phyloP scores from a whole-genome alignment of 331 rosid species.

The Acacia concinna region DNA sequence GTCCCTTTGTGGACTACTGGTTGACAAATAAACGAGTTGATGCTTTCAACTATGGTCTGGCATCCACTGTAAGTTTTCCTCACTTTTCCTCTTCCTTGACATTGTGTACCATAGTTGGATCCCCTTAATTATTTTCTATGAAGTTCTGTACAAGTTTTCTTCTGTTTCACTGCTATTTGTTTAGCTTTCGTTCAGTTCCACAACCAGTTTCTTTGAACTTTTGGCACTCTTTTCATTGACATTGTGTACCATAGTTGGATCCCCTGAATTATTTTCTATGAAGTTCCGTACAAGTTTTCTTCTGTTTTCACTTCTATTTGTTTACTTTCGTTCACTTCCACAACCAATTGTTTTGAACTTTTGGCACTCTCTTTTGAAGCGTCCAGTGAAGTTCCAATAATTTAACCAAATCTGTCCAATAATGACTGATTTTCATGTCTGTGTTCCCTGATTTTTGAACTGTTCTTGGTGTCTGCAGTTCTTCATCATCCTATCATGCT shows the following conservation, averaged over 20 bases:
- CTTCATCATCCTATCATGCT: constrained; percentile 80
- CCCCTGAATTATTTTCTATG: not conserved
- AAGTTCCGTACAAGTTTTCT: not conserved
- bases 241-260: too few relatives aligned
- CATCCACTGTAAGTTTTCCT: constrained; percentile 61
- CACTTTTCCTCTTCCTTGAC: not conserved
- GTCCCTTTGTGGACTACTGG: constrained; percentile 91
- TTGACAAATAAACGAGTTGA: constrained; percentile 72
- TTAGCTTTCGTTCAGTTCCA: not conserved
- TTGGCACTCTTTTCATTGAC: not conserved
- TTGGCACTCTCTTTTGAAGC: not conserved
- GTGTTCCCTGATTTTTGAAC: constrained; percentile 21
- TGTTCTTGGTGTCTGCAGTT: constrained; percentile 51
- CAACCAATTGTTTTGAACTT: constrained; percentile 23
- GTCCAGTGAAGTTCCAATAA: constrained; percentile 4
- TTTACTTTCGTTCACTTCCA: constrained; percentile 3
- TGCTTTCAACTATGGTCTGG: constrained; percentile 48
- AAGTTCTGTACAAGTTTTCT: not conserved
- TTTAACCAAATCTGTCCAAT: not conserved
- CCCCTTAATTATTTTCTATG: not conserved
- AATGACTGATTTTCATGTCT: constrained; percentile 3
- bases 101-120: not conserved
- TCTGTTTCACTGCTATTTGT: not conserved
- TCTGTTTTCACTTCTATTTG: not conserved
- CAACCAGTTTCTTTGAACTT: constrained; percentile 15